phyloP scores from a whole-genome alignment of 768 basidiomycete genomes.

The Suillus subluteus region DNA sequence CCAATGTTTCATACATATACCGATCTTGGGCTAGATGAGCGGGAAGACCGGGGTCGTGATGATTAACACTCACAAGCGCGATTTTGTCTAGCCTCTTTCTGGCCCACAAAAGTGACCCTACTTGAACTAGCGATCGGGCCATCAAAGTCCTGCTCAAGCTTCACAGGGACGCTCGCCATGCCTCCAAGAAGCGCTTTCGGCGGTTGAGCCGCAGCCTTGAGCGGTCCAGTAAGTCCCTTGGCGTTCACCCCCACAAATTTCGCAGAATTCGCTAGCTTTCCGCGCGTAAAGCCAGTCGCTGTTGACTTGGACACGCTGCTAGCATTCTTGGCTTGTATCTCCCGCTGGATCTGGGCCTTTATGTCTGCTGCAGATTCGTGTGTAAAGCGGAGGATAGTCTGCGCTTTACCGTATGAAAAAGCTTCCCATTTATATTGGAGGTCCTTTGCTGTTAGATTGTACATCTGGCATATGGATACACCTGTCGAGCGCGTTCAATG shows the following conservation, averaged over 20 bases:
- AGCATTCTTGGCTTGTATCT: constrained; percentile 28
- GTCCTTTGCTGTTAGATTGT: constrained; percentile 52
- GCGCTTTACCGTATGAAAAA: constrained; percentile 33
- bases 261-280: constrained; percentile 13
- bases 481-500: constrained; percentile 44
- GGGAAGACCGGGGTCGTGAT: background rate
- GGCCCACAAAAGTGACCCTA: constrained; percentile 35
- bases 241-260: constrained; percentile 16
- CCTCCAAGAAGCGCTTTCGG: constrained; percentile 6
- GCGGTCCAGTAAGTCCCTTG: background rate
- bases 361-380: constrained; percentile 48
- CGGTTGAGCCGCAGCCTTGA: background rate
- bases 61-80: constrained; percentile 55
- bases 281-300: background rate
- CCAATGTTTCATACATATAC: constrained; percentile 94
- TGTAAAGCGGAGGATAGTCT: constrained; percentile 50
- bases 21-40: constrained; percentile 52
- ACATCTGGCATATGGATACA: constrained; percentile 64
- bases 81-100: constrained; percentile 31
- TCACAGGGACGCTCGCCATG: background rate
- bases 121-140: constrained; percentile 28
- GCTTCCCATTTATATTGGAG: constrained; percentile 77
- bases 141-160: constrained; percentile 9
- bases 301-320: constrained; percentile 23
- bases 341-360: constrained; percentile 48